Conservation (phyloP, 177 flowering plant species). For the Vitis hybrid region DNA sequence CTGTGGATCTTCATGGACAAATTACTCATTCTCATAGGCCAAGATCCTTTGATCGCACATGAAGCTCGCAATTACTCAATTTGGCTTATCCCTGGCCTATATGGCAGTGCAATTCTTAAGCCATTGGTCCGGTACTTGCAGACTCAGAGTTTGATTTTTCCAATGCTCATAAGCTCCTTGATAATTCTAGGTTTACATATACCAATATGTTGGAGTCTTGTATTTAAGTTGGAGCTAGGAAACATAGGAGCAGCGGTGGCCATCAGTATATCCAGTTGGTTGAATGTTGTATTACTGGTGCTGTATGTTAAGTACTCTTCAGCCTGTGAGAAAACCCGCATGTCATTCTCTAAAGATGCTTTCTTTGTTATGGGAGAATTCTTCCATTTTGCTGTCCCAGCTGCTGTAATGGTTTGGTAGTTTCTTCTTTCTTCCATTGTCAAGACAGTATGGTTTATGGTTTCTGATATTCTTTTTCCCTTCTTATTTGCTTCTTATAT, state of each 20-base stretch:
- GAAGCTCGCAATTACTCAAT: conserved; percentile 23
- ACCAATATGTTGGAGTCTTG: conserved; percentile 20
- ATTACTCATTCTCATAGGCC: conserved; percentile 20
- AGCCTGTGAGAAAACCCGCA: conserved; percentile 16
- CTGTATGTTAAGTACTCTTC: conserved; percentile 20
- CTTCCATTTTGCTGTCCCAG: conserved; percentile 28
- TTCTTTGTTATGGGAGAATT: conserved; percentile 19
- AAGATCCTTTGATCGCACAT: conserved; percentile 25
- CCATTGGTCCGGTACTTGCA: conserved; percentile 22
- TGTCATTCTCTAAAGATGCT: background rate
- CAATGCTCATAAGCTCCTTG: conserved; percentile 26
- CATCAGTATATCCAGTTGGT: conserved; percentile 20
- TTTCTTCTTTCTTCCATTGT: background rate
- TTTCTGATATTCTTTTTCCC: background rate
- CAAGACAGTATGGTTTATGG: background rate
- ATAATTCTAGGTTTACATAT: conserved; percentile 15
- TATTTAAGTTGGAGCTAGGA: conserved; percentile 19
- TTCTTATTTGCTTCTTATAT: background rate
- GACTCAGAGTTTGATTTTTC: conserved; percentile 22
- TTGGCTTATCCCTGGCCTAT: conserved; percentile 32
- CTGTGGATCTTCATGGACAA: conserved; percentile 33
- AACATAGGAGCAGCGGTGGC: conserved; percentile 28
- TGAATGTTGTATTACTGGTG: conserved; percentile 27
- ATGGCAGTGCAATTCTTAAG: conserved; percentile 22
- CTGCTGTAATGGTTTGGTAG: conserved; percentile 39